Evolutionary conservation across 2,329 filamentous ascomycete species (phyloP).

Genomic region (Pseudogymnoascus sp.): DNA sequence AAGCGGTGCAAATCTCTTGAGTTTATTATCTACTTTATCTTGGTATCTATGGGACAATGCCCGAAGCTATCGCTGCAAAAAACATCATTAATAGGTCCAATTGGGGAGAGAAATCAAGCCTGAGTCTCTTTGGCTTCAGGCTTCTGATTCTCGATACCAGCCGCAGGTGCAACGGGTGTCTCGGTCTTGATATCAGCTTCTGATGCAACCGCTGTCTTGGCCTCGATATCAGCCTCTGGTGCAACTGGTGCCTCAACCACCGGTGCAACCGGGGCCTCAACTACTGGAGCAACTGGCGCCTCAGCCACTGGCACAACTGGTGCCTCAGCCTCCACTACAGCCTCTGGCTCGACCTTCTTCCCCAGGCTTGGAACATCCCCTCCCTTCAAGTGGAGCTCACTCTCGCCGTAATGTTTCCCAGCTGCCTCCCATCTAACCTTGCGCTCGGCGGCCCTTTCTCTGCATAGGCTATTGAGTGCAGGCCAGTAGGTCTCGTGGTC

Average conservation of each 20-base stretch:
- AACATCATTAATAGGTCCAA: not conserved
- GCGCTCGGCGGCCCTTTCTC: constrained; percentile 54
- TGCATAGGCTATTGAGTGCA: constrained; percentile 63
- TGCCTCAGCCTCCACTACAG: not conserved
- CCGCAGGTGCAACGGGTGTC: constrained; percentile 1
- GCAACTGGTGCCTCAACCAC: not conserved
- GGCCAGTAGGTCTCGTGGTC: constrained; percentile 88
- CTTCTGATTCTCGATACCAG: constrained; percentile 6
- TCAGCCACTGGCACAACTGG: not conserved
- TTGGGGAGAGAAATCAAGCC: not conserved
- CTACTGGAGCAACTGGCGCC: not conserved
- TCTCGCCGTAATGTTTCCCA: constrained; percentile 77
- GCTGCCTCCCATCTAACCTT: constrained; percentile 66
- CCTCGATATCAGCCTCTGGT: not conserved
- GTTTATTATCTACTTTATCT: not conserved
- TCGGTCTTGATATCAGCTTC: not conserved
- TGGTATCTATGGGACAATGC: not conserved
- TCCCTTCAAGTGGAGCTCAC: constrained; percentile 81
- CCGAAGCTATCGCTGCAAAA: not conserved
- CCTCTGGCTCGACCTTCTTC: not conserved
- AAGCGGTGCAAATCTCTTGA: not conserved
- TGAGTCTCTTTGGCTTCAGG: not conserved
- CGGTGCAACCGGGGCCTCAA: not conserved
- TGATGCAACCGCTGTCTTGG: not conserved
- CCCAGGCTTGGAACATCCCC: constrained; percentile 21